Evolutionary conservation across 2,329 filamentous ascomycete genomes (phyloP), one percentile per base, ranked within the genome.

Genomic region (Colletotrichum sp.): DNA sequence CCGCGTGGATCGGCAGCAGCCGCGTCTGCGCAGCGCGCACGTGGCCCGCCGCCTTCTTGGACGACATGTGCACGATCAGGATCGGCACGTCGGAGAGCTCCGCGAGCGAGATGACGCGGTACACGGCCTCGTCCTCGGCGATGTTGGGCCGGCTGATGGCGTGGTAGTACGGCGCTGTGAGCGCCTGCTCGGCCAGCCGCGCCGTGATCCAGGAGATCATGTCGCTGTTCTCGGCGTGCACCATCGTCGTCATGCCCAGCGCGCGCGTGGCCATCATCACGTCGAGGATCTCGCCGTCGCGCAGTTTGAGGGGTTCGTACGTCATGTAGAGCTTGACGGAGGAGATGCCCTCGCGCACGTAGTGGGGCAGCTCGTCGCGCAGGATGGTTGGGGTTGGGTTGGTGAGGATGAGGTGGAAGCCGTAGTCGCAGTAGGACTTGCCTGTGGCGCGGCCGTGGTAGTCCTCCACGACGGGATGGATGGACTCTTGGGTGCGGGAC

Each of bases 351-450:
- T 82, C 74, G 28, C 87, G 76, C 1, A 81, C 78, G 0, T 82
- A 82, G 28, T 88, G 79, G 2, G 67, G 72, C 18, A 72, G 64
- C 9, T 76, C 67, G 77, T 89, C 87, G 4, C 81, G 80, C 2
- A 90, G 82, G 13, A 87, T 86, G 12, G 82, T 69, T 2, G 81
- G 78, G 2, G 81, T 85, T 0, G 88, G 88, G 74, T 89, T 88
- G 1, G 86, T 85, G 36, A 90, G 82, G 36, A 90, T 86, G 72
- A 90, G 81, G 78, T 92, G 90, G 77, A 91, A 89, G 4, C 88
- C 87, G 79, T 92, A 92, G 81, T 92, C 90, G 78, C 88, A 88
- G 80, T 90, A 91, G 72, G 84, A 86, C 57, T 88, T 86, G 16
- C 82, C 85, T 3, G 74, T 78, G 0, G 90, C 87, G 21, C 86